Evolutionary conservation across 2,329 filamentous ascomycete species (phyloP).

Genomic region (Aspergillus viridinutans): DNA sequence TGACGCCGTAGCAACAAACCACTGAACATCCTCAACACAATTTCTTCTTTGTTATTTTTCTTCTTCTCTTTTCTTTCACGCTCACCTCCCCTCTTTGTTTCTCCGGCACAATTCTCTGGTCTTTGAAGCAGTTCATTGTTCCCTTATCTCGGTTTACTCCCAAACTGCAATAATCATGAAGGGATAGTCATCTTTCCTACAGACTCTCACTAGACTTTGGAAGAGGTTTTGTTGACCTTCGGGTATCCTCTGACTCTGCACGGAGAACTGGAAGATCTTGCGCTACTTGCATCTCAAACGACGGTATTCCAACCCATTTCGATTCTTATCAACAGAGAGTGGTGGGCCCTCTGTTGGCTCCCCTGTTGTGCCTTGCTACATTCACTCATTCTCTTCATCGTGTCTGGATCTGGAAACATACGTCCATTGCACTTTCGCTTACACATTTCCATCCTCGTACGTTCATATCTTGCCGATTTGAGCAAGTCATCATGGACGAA

Average conservation of each 20-base stretch:
- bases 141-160: background rate
- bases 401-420: background rate
- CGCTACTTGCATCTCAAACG: background rate
- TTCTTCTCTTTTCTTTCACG: background rate
- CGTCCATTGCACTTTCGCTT: background rate
- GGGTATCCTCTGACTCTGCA: background rate
- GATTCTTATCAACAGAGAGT: background rate
- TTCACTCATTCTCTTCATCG: background rate
- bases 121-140: background rate
- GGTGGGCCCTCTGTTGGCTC: background rate
- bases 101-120: background rate
- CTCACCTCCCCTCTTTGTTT: background rate
- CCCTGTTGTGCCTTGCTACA: background rate
- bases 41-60: background rate
- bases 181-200: background rate
- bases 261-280: background rate
- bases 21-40: background rate
- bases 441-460: background rate
- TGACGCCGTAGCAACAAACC: background rate
- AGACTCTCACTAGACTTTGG: background rate
- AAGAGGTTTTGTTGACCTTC: background rate
- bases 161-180: background rate
- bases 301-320: background rate
- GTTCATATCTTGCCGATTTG: background rate
- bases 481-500: slow-evolving; percentile 9